Evolutionary conservation across 1,139 yeast species (phyloP).

Genomic region (Saccharomyces uvarum): DNA sequence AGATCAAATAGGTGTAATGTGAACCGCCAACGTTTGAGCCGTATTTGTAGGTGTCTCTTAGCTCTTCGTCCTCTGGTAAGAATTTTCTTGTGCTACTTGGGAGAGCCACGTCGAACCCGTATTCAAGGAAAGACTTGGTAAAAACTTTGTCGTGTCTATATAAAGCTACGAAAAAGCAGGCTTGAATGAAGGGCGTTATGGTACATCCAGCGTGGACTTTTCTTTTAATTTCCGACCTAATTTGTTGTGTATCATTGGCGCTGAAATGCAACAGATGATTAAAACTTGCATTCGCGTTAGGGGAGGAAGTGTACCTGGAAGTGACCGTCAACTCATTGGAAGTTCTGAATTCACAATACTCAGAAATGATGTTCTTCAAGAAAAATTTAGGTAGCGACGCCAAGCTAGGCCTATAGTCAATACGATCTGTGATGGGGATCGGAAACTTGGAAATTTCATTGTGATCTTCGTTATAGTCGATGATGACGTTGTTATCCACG

Average conservation of each 20-base stretch:
- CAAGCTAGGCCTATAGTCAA: constrained; percentile 16
- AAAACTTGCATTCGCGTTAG: constrained; percentile 4
- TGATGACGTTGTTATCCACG: constrained; percentile 4
- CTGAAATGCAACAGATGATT: constrained; percentile 9
- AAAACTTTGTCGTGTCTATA: constrained; percentile 14
- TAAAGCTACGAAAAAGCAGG: constrained; percentile 20
- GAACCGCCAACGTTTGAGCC: constrained; percentile 26
- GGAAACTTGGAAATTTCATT: constrained; percentile 11
- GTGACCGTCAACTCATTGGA: constrained; percentile 12
- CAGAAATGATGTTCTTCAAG: constrained; percentile 7
- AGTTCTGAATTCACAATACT: not conserved
- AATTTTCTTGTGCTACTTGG: constrained; percentile 18
- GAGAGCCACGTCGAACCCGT: constrained; percentile 20
- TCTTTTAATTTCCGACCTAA: constrained; percentile 12
- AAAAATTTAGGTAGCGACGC: constrained; percentile 12
- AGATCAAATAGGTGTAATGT: constrained; percentile 20
- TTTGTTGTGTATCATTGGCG: constrained; percentile 8
- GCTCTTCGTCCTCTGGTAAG: constrained; percentile 14
- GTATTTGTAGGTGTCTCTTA: constrained; percentile 16
- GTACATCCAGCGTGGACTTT: constrained; percentile 14
- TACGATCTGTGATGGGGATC: constrained; percentile 18
- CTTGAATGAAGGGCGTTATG: constrained; percentile 25
- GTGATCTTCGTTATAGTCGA: constrained; percentile 14
- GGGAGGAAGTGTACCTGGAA: constrained; percentile 10
- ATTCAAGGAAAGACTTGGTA: constrained; percentile 14